Conservation (phyloP, 176 grass and related monocot species). For the Triticum aestivum region IWGSC_CS_RefSeq_v2.1 NC_057800.1:729422261-729422760, state of each 20-base stretch:
- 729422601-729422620: background rate
- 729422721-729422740: background rate
- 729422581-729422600: background rate
- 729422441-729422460: background rate
- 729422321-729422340: background rate
- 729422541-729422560: background rate
- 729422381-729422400: background rate
- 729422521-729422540: background rate
- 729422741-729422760: background rate
- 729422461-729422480: background rate
- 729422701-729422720: slow-evolving; percentile 5
- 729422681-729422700: background rate
- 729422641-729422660: background rate
- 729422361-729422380: background rate
- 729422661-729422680: background rate
- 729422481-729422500: background rate
- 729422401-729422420: background rate
- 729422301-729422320: background rate
- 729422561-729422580: background rate
- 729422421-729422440: background rate
- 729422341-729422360: background rate
- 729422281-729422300: background rate
- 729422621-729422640: background rate
- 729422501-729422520: background rate
- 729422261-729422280: background rate